phyloP scores from a whole-genome alignment of 202 grass and related monocot species.

The Carex arenaria region DNA sequence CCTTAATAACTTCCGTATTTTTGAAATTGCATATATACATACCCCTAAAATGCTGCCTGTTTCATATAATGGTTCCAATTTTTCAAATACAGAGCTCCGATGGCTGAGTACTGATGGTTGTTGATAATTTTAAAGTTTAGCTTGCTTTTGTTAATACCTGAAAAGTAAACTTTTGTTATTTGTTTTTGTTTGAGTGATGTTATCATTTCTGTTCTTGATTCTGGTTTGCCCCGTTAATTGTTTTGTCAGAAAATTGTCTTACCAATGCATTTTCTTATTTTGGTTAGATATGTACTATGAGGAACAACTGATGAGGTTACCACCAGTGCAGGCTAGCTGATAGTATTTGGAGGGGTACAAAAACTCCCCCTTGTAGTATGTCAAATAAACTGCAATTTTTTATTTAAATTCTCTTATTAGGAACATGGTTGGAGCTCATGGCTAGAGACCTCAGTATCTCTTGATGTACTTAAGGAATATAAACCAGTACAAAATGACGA shows the following conservation, averaged over 20 bases:
- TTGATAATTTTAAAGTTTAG: neutral
- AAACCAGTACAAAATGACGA: slow-evolving; percentile 35
- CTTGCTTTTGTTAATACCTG: neutral
- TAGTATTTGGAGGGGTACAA: neutral
- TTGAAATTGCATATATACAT: neutral
- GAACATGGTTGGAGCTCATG: slow-evolving; percentile 80
- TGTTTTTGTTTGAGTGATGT: neutral
- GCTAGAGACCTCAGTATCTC: slow-evolving; percentile 65
- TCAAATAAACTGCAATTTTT: neutral
- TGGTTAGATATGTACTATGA: neutral
- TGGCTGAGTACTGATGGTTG: neutral
- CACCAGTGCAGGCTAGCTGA: neutral
- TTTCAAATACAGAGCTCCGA: neutral
- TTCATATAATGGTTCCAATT: neutral
- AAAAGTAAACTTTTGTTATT: neutral
- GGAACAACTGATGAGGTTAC: neutral
- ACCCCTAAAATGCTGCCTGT: neutral
- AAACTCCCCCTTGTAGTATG: neutral
- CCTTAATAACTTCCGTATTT: neutral
- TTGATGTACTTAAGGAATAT: slow-evolving; percentile 65
- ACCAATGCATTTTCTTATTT: neutral
- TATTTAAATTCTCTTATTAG: slow-evolving; percentile 34
- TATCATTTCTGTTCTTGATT: neutral
- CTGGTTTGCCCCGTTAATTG: neutral
- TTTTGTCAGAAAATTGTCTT: neutral